Evolutionary conservation across 169 alveolate species (phyloP), one percentile per base, ranked within the genome.

Genomic region (Plasmodium vinckei): DNA sequence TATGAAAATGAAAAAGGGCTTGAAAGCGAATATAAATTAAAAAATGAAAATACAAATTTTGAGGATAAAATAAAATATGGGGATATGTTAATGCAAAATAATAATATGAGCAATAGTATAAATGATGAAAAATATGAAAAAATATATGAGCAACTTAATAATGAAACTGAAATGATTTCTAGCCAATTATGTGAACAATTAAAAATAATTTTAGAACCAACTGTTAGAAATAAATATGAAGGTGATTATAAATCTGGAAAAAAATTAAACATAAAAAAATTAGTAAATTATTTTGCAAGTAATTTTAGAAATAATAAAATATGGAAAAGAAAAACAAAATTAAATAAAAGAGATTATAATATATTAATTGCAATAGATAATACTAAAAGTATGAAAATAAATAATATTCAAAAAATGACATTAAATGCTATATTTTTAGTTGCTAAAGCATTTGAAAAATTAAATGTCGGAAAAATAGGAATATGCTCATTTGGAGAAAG

Each of bases 171-270:
- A 44, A 88, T 89, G 15, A 87, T 91, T n/a, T 91, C 97, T 0
- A 72, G 92, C 49, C 88, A 93, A 72, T 88, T 97, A 9, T 93
- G 98, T 60, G 98, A 97, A 73, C 97, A 96, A 57, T 79, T 98
- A 59, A 94, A 97, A 89, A 96, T 96, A 44, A 95, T 97, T 42
- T 92, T 98, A 53, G 99, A 98, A 65, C 99, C 99, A 23, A 96
- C 98, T 44, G 87, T 95, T 67, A 94, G 96, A 56, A 94, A 97
- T 42, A 93, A 96, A 39, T 89, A 98, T 73, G 95, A 96, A 87
- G 99, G 99, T 21, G 98, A 97, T 92, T 98, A 95, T 88, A 98
- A 97, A 90, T 96, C 99, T 0, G 99, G 99, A 61, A 98, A 97
- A 92, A 95, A 98, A 87, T 92, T 98, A 27, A 96, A 98, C 84